Percentiles rank a stretch among this genome's conserved stretches.
These are phyloP conservation scores for Acaromyces ingoldii DNA, from an alignment of 1,284 basidiomycete genomes.

Conservation along the genomic window DNA sequence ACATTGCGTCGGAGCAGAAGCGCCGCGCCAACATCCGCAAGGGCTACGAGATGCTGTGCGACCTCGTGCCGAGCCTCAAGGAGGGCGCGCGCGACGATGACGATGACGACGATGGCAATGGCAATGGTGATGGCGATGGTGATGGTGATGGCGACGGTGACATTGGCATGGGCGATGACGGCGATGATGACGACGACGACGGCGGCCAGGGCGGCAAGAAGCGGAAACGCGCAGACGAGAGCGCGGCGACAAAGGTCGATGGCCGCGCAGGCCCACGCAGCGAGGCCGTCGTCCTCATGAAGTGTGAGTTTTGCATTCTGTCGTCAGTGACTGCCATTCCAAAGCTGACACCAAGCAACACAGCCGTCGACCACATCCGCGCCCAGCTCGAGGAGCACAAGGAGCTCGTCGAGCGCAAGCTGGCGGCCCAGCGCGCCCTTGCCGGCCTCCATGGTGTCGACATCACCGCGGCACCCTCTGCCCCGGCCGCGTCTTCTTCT, in stretches of 20 bases:
- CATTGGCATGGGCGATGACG: neutral
- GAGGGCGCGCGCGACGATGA: conserved; percentile 39
- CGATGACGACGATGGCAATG: conserved; percentile 5
- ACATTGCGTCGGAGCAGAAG: conserved; percentile 87
- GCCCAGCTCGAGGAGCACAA: conserved; percentile 4
- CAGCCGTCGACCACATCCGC: conserved; percentile 6
- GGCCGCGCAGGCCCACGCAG: conserved; percentile 28
- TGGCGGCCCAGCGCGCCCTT: neutral
- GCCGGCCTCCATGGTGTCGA: neutral
- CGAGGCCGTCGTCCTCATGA: conserved; percentile 36
- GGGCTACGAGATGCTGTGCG: conserved; percentile 75
- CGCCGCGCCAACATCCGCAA: conserved; percentile 80
- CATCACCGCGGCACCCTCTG: too few species aligned
- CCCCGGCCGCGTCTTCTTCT: too few species aligned
- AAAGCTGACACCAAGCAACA: neutral
- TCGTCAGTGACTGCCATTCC: neutral
- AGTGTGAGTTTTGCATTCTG: conserved; percentile 11
- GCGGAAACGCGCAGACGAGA: neutral
- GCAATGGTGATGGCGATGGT: conserved; percentile 4
- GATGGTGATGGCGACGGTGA: conserved; percentile 2
- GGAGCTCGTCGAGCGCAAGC: conserved; percentile 1
- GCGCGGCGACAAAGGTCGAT: conserved; percentile 18
- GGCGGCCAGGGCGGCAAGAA: neutral
- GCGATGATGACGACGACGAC: neutral
- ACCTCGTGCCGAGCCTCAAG: conserved; percentile 68